A percentile compares a stretch with the other conserved stretches of the same genome.
phyloP scores from a whole-genome alignment of 495 filamentous ascomycete genomes.

The Penicillium daleae region DNA sequence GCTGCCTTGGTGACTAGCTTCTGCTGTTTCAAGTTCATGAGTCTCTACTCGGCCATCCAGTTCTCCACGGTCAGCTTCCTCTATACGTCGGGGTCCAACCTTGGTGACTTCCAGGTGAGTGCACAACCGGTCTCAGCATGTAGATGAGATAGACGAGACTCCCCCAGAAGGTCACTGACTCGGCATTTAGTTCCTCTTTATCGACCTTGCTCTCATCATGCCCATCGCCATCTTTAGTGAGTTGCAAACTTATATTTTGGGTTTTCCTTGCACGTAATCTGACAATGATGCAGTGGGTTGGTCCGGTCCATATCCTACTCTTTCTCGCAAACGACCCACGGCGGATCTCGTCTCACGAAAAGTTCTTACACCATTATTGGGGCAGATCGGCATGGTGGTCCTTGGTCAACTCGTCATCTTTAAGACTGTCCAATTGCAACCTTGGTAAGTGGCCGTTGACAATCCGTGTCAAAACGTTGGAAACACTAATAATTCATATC shows the following conservation, averaged over 20 bases:
- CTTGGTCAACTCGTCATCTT: constrained; percentile 76
- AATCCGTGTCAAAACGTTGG: background rate
- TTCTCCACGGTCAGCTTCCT: constrained; percentile 99
- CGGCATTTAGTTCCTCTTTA: constrained; percentile 75
- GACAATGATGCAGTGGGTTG: constrained; percentile 73
- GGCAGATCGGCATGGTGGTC: constrained; percentile 84
- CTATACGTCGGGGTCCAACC: constrained; percentile 92
- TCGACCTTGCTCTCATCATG: constrained; percentile 89
- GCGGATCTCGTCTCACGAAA: constrained; percentile 93
- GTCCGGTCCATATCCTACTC: constrained; percentile 78
- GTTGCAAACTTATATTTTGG: constrained; percentile 24
- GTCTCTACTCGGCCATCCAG: constrained; percentile 96
- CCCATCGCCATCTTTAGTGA: constrained; percentile 95
- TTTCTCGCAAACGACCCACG: constrained; percentile 84
- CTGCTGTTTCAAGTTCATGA: constrained; percentile 99
- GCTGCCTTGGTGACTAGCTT: constrained; percentile 96
- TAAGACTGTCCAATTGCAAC: constrained; percentile 69
- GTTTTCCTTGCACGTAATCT: background rate
- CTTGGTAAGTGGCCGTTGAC: constrained; percentile 60
- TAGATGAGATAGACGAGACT: background rate
- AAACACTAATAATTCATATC: background rate
- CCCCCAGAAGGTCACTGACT: constrained; percentile 18
- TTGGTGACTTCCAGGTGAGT: constrained; percentile 89
- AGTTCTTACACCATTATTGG: constrained; percentile 85
- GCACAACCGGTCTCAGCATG: background rate